Evolutionary conservation across 1,284 basidiomycete species (phyloP), one percentile per base, ranked within the genome.

Genomic region (Malassezia furfur): DNA sequence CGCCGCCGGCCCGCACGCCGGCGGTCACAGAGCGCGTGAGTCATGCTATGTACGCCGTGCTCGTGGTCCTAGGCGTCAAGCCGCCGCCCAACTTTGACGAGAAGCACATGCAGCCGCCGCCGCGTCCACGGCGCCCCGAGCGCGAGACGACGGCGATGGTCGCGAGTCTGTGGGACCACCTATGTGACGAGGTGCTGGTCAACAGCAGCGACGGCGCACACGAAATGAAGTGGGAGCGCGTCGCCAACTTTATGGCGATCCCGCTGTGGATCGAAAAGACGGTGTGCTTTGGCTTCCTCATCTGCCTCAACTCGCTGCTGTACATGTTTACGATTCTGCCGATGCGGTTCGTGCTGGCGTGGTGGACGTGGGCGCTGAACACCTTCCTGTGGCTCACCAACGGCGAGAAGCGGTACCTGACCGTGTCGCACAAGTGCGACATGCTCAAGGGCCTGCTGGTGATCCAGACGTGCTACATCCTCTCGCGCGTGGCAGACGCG

Each of bases 301-400:
- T 98, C 39, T 98, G 94, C 75, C 81, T 98, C 47, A 94, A 99
- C 76, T 91, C 91, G 3, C 96, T 96, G 77, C 82, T 99, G 3
- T 94, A 98, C 77, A 93, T 89, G 6, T 96, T 99, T 77, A 98
- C 94, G 34, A 91, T 99, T 62, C 82, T 96, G 7, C 94, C 94
- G 6, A 88, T 99, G 53, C 87, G 93, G 2, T 74, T 75, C 49
- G 21, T 67, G 15, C 60, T 73, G 8, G 76, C 77, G 2, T 31
- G 74, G 44, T 63, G 52, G 45, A 60, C 55, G 4, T 66, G 57
- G 62, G 54, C 57, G 15, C 50, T 55, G 46, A 71, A 70, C 50
- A 53, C 48, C 19, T 41, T 44, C 15, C 47, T 45, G 8, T 70
- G 69, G 69, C 48, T 67, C 0, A 35, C 59, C 3, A 53, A 60